phyloP scores from a whole-genome alignment of 148 eudicot species.

The Nyssa sinensis region DNA sequence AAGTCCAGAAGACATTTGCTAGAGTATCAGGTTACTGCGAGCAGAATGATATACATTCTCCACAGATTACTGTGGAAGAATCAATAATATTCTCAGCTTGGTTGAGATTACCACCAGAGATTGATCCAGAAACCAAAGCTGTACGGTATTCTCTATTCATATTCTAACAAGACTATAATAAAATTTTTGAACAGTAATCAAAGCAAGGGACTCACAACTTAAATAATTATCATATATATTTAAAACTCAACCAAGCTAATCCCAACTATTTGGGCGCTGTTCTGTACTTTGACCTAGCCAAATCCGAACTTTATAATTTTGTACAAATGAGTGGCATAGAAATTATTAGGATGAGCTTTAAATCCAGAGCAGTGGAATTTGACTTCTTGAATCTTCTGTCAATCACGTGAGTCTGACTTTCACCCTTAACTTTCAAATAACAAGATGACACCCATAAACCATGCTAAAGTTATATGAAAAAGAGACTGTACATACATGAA shows the following conservation, averaged over 20 bases:
- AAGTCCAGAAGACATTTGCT: constrained; percentile 31
- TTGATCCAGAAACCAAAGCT: constrained; percentile 19
- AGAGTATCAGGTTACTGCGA: constrained; percentile 41
- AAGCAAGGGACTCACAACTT: not conserved
- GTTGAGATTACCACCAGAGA: constrained; percentile 25
- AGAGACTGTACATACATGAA: not conserved
- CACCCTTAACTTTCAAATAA: too few species aligned
- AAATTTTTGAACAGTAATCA: not conserved
- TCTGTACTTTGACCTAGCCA: not conserved
- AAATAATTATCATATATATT: not conserved
- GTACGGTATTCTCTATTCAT: constrained; percentile 5
- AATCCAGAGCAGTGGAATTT: not conserved
- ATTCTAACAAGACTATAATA: not conserved
- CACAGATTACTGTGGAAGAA: constrained; percentile 34
- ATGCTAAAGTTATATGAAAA: not conserved
- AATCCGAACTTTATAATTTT: too few species aligned
- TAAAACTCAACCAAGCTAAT: not conserved
- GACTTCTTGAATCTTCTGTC: not conserved
- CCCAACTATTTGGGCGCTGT: not conserved
- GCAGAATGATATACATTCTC: constrained; percentile 39
- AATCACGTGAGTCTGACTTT: too few species aligned
- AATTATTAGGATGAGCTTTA: not conserved
- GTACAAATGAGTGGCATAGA: not conserved
- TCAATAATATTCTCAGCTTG: constrained; percentile 34
- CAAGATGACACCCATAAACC: not conserved